Base-by-base conservation (phyloP, 1,284 basidiomycete genomes). In the Gymnopus androsaceus region DNA sequence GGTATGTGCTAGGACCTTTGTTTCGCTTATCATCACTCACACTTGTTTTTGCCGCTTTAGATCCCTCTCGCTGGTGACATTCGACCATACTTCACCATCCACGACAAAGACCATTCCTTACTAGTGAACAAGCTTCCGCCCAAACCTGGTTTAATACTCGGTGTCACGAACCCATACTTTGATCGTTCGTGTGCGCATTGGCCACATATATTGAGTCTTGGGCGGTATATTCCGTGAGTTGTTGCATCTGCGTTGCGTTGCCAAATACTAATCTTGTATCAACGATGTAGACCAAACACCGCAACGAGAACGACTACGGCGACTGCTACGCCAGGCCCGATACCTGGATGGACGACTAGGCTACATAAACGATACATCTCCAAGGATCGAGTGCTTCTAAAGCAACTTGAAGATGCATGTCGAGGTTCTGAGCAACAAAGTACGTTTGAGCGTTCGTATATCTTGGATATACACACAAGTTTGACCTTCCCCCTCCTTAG, bases 151-250 rank as follows among this genome's bases (percentile, higher is more conserved):
- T 74, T 94, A 0, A 69, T 98, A 1, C 74, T 98, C 1, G 95
- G 96, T 8, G 93, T 95, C 1, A 98, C 96, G 7, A 99, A 98
- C 66, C 96, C 96, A 0, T 91, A 96, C 67, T 94, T 98, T 62
- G 87, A 92, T 59, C 89, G 88, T 59, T 86, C 88, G 1, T 96
- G 94, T 62, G 79, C 82, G 5, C 93, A 97, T 71, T 98, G 95
- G 94, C 94, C 95, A 2, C 94, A 99, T 71, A 76, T 93, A 1
- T 74, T 95, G 27, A 89, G 87, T 57, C 73, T 90, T 30, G 85
- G 87, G 34, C 72, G 73, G 53, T 71, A 70, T 36, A 62, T 66
- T 15, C 64, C 67, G 82, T 84, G 61, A 62, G 77, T 69, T 9
- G 36, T 44, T 41, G 15, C 38, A 33, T 55, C 5, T 23, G 15